Conservation (phyloP, 495 filamentous ascomycete genomes). For the Aspergillus heteromorphus region DNA sequence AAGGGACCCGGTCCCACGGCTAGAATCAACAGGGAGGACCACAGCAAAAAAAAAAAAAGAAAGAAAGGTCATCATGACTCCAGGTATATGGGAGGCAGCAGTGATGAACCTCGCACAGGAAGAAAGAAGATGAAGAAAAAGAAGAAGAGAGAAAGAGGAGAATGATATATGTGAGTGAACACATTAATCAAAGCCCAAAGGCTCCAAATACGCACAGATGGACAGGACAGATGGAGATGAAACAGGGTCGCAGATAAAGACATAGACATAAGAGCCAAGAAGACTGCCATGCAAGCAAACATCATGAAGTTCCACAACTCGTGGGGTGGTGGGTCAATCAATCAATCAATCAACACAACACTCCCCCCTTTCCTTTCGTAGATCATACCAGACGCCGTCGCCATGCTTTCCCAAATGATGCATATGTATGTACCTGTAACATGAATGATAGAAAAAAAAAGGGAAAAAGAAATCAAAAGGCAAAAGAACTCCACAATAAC, state of each 20-base stretch:
- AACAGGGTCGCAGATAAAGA: neutral
- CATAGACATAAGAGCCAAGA: conserved; percentile 5
- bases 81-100: neutral
- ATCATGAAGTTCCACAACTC: conserved; percentile 19
- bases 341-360: too few relatives aligned
- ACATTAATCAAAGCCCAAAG: neutral
- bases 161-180: conserved; percentile 3
- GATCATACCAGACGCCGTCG: conserved; percentile 26
- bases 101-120: too few relatives aligned
- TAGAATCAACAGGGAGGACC: neutral
- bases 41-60: neutral
- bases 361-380: conserved; percentile 13
- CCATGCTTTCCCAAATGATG: conserved; percentile 31
- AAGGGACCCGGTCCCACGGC: too few relatives aligned
- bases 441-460: conserved; percentile 8
- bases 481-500: conserved; percentile 15
- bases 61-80: neutral
- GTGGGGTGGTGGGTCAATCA: conserved; percentile 2
- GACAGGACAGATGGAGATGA: too few relatives aligned
- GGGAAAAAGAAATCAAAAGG: conserved; percentile 9
- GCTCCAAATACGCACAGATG: neutral
- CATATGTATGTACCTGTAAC: conserved; percentile 19
- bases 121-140: neutral
- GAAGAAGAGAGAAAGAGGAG: neutral
- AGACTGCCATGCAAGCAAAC: conserved; percentile 24